A percentile compares a stretch with the other conserved stretches of the same genome.
Conservation (phyloP, 78 protist species). For the Mantamonas sphyraenae region DNA sequence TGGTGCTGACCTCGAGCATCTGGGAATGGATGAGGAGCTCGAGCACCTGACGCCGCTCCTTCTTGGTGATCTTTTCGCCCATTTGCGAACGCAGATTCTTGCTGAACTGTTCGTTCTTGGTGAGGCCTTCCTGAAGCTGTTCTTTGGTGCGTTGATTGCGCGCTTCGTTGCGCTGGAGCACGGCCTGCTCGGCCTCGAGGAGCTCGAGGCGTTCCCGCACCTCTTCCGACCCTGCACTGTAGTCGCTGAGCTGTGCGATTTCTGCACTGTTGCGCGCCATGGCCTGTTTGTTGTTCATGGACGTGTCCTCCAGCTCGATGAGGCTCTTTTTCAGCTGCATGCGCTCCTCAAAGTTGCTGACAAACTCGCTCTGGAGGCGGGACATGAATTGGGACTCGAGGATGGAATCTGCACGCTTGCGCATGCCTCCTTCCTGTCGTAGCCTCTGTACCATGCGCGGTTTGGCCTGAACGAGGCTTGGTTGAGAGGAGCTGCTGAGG, state of each 20-base stretch:
- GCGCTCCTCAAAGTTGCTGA: not conserved
- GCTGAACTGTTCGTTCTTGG: too few species aligned
- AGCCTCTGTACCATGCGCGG: not conserved
- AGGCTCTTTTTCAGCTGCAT: not conserved
- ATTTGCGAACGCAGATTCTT: not conserved
- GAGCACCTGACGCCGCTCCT: not conserved
- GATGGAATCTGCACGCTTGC: not conserved
- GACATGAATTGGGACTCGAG: not conserved
- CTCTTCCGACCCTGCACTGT: too few species aligned
- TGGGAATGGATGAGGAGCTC: not conserved
- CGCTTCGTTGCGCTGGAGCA: not conserved
- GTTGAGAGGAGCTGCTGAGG: not conserved
- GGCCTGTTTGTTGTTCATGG: not conserved
- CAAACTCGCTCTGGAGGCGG: not conserved
- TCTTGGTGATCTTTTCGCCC: not conserved
- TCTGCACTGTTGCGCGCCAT: too few species aligned
- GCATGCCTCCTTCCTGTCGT: not conserved
- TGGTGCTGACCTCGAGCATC: not conserved
- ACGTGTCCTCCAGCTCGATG: not conserved
- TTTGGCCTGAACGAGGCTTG: not conserved
- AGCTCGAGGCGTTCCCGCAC: not conserved
- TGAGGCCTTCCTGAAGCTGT: not conserved
- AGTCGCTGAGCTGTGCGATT: too few species aligned
- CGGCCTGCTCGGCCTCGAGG: not conserved
- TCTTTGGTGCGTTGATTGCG: not conserved